phyloP scores from a whole-genome alignment of 1,284 basidiomycete genomes.

The Heterobasidion occidentale region DNA sequence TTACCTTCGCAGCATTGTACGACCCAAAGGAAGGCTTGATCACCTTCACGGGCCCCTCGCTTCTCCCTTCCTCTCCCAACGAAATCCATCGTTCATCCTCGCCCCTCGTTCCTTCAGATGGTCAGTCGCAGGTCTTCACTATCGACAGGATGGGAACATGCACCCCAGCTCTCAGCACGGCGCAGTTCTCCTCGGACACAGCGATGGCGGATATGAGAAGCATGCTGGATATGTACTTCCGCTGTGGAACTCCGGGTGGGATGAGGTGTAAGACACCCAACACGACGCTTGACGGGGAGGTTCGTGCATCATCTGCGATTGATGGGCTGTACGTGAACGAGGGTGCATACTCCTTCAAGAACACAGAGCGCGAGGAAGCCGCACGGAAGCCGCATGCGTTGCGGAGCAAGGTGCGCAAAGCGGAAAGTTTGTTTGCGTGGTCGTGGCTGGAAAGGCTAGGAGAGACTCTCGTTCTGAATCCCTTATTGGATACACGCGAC shows the following conservation, averaged over 20 bases:
- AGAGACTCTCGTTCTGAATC: constrained; percentile 4
- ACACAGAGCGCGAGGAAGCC: constrained; percentile 9
- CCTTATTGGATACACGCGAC: not conserved
- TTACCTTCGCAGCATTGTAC: constrained; percentile 53
- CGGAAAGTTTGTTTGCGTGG: constrained; percentile 11
- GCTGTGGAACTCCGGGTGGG: constrained; percentile 4
- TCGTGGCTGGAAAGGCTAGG: constrained; percentile 10
- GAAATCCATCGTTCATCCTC: not conserved
- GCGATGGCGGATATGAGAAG: constrained; percentile 21
- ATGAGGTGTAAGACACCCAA: not conserved
- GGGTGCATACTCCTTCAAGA: not conserved
- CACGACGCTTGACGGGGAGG: not conserved
- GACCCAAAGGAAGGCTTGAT: constrained; percentile 49
- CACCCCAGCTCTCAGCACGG: constrained; percentile 9
- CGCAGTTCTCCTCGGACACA: constrained; percentile 6
- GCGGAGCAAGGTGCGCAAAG: not conserved
- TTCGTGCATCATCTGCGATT: constrained; percentile 26
- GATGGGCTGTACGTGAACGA: constrained; percentile 24
- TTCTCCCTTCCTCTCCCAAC: constrained; percentile 26
- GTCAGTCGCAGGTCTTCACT: constrained; percentile 30
- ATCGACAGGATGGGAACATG: constrained; percentile 20
- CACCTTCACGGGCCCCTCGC: constrained; percentile 41
- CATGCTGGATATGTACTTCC: constrained; percentile 20
- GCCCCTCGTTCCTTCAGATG: constrained; percentile 20
- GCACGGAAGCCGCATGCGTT: constrained; percentile 9